Base-by-base conservation (phyloP, 164 flowering plant genomes). In the Berberis thunbergii region DNA sequence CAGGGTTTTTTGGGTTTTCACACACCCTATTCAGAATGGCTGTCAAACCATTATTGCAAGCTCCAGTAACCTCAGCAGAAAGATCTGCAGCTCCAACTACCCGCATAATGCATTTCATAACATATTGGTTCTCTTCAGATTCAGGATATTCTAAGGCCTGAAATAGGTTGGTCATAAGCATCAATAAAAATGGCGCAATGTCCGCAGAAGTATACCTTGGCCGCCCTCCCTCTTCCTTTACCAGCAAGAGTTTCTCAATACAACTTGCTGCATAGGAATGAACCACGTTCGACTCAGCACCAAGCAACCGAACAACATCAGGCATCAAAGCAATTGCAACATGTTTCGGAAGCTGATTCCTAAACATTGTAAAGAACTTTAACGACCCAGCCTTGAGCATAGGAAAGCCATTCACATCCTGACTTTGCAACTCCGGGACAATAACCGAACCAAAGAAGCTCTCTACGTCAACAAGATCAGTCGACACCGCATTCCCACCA, bases 261-360 rank as follows among this genome's bases (percentile, higher is more conserved):
- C 96, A 94, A 76, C 69, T 89, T 38, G 96, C 97, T 66, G 99
- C 99, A 77, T 91, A 94, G 39, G 97, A 91, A 67, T 89, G 97
- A 64, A 94, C 96, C 54, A 89, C 97, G 74, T 89, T 94, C 4
- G 96, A 91, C 70, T 91, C 96, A 8, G 93, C 75, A 41, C 59
- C 69, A 62, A 94, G 88, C 54, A 80, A 91, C 44, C 86, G 78
- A 41, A 85, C 74, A 72, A 87, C 82, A 64, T 87, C 79, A 55
- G 88, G 89, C 56, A 94, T 63, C 72, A 87, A 68, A 7, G 83
- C 69, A 66, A 86, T 8, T 4, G 79, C 83, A 65, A 77, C 64
- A 45, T 70, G 76, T 74, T 87, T 87, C n/a, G 88, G 63, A 62
- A 91, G 79, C 73, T 79, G 86, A 70, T 72, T 76, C 48, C 95